Evolutionary conservation across 2,329 filamentous ascomycete species (phyloP), one percentile per base, ranked within the genome.

Genomic region (Fonsecaea multimorphosa): DNA sequence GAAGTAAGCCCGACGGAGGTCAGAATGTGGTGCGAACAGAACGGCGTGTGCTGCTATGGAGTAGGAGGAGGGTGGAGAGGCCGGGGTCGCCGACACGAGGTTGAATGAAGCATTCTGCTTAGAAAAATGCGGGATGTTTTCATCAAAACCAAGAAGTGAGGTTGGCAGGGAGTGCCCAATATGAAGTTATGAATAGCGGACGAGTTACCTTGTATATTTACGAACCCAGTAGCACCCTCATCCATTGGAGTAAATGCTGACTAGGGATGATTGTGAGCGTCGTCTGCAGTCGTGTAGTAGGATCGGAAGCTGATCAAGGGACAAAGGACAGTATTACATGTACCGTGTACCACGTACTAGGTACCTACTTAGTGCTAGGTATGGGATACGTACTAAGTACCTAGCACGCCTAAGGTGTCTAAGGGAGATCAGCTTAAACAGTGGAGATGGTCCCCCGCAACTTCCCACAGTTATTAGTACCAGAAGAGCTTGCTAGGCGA

Each of bases 21-120:
- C 19, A 93, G 95, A 82, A 87, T 85, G 72, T 98, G 94, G 94
- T 97, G 94, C 74, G 91, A 97, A 78, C 87, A 87, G 46, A 90
- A 90, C 76, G 93, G 93, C 53, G 83, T 98, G 9, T 96, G 93
- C 73, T 97, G 93, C 81, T 93, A 34, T 91, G 87, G 88, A 88
- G 83, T 72, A 75, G 77, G 19, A 46, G 71, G 70, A 54, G 71
- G 71, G 1, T 72, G 71, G 71, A 57, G 71, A 40, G 68, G 69
- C 9, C 51, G 59, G 8, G 49, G 52, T 32, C 46, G 49, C 22
- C 51, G 38, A 19, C 49, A 14, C 24, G 34, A 61, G 14, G 51
- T 12, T 27, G 51, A 46, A 27, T 61, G 24, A 61, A 36, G 22
- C 9, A 14, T n/a, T 49, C 5, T 31, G 12, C 19, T 11, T 27